A percentile compares a stretch with the other conserved stretches of the same genome.
phyloP scores from a whole-genome alignment of 805 yeast genomes.

The Saccharomycopsis malanga region DNA sequence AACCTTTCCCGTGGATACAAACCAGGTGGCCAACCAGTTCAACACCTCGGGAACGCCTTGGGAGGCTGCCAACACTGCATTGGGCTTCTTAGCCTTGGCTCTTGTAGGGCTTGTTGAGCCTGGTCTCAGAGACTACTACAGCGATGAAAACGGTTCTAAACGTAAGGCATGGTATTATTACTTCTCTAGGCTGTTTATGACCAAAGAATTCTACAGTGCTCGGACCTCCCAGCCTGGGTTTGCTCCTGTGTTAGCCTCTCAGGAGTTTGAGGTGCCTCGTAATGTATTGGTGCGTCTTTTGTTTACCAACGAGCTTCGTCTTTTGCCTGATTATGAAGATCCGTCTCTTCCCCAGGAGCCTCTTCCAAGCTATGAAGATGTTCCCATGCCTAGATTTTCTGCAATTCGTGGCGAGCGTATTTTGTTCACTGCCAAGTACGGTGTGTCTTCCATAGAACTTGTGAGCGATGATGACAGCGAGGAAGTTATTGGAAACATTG shows the following conservation, averaged over 20 bases:
- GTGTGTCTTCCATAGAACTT: slow-evolving; percentile 72
- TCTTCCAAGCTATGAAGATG: slow-evolving; percentile 28
- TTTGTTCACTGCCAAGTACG: slow-evolving; percentile 45
- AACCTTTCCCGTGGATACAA: slow-evolving; percentile 50
- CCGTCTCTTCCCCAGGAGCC: slow-evolving; percentile 27
- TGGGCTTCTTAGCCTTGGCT: slow-evolving; percentile 97
- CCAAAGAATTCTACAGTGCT: slow-evolving; percentile 54
- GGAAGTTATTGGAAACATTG: slow-evolving; percentile 39
- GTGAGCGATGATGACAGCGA: slow-evolving; percentile 52
- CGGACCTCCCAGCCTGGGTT: slow-evolving; percentile 46
- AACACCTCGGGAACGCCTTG: slow-evolving; percentile 79
- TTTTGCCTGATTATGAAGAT: slow-evolving; percentile 59
- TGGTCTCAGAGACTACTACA: slow-evolving; percentile 81
- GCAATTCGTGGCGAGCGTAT: slow-evolving; percentile 37
- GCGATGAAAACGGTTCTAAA: slow-evolving; percentile 77
- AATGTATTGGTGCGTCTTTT: slow-evolving; percentile 71
- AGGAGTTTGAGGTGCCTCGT: slow-evolving; percentile 84
- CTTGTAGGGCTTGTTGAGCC: slow-evolving; percentile 85
- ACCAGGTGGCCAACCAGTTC: slow-evolving; percentile 77
- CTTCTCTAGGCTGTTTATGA: slow-evolving; percentile 56
- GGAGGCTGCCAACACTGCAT: slow-evolving; percentile 80
- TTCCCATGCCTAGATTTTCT: slow-evolving; percentile 41
- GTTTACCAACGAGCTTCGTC: slow-evolving; percentile 70
- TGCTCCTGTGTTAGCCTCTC: slow-evolving; percentile 44
- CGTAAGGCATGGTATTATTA: background rate